Evolutionary conservation across 768 basidiomycete species (phyloP).

Genomic region (Kondoa malvinella): DNA sequence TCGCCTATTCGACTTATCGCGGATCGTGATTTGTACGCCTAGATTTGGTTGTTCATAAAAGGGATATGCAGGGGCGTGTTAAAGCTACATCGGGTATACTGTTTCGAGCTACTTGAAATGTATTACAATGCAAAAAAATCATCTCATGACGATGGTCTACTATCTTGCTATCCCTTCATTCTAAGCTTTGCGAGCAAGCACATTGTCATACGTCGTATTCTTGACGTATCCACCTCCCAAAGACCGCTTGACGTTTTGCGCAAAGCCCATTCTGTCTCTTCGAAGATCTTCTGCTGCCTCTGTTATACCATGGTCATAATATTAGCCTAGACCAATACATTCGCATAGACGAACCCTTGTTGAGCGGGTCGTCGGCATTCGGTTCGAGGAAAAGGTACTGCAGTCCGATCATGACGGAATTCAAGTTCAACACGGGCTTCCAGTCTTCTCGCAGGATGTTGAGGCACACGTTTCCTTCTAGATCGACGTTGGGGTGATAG

Average conservation of each 20-base stretch:
- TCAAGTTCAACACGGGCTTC: conserved; percentile 96
- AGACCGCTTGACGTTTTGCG: conserved; percentile 64
- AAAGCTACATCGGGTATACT: no score
- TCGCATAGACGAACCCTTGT: conserved; percentile 60
- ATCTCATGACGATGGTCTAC: not conserved
- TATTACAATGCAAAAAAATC: no score
- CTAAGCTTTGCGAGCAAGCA: conserved; percentile 30
- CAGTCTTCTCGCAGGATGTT: conserved; percentile 98
- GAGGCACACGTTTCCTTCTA: conserved; percentile 94
- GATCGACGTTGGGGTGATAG: conserved; percentile 95
- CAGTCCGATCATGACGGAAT: conserved; percentile 93
- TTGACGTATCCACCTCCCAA: conserved; percentile 69
- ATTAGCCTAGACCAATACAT: no score
- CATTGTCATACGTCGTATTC: conserved; percentile 62
- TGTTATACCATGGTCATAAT: conserved; percentile 34
- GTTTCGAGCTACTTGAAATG: no score
- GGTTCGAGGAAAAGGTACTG: conserved; percentile 98
- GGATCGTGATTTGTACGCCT: conserved; percentile 24
- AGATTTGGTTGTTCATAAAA: not conserved
- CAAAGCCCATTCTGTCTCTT: conserved; percentile 66
- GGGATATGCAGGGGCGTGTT: not conserved
- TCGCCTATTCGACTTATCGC: conserved; percentile 29
- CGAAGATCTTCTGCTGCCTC: conserved; percentile 92
- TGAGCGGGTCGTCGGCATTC: conserved; percentile 93
- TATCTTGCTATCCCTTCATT: not conserved